Evolutionary conservation across 352 stramenopile genomes (phyloP), one percentile per base, ranked within the genome.

Genomic region (Globisporangium cederbergense): DNA sequence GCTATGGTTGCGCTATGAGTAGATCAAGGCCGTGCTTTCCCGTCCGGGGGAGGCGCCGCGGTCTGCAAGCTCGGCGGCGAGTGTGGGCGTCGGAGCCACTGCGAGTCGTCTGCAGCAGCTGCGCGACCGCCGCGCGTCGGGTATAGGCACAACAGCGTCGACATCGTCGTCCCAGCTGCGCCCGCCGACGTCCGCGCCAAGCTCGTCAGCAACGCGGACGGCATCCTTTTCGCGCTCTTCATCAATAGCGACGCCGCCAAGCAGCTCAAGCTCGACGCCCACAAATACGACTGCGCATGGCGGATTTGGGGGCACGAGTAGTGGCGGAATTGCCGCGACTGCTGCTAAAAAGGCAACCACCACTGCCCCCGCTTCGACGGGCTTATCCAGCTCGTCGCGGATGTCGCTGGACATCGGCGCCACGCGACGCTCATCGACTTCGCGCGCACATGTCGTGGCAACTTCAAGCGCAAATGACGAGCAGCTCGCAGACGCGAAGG

Each of bases 401-500:
- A 62, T 81, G 25, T 76, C 77, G 43, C 55, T 83, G 4, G 71
- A 82, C 28, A 34, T 36, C 4, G 34, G 32, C 4, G 57, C 28
- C 20, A 22, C 59, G 11, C 58, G 57, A 14, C 51, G 42, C 5
- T 10, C 56, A 3, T 70, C 69, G 18, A 53, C 66, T 22, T 70
- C 40, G 60, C 58, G 66, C 11, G 49, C 67, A 11, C 56, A 67
- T 25, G 62, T 60, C 2, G 11, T 32, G 25, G 56, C 66, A 42
- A 8, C 57, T n/a, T 50, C 62, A 18, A 64, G 32, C 2, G 57
- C 60, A 3, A 47, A 65, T 7, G 76, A 86, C 20, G 78, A 90
- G 11, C 72, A 89, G 46, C 67, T 90, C 25, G 62, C 71, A 1
- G 76, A 90, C 30, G 79, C 81, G 1, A 75, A 74, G 56, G 66